Conservation (phyloP, 2,329 filamentous ascomycete species). For the Penicillium sp. region DNA sequence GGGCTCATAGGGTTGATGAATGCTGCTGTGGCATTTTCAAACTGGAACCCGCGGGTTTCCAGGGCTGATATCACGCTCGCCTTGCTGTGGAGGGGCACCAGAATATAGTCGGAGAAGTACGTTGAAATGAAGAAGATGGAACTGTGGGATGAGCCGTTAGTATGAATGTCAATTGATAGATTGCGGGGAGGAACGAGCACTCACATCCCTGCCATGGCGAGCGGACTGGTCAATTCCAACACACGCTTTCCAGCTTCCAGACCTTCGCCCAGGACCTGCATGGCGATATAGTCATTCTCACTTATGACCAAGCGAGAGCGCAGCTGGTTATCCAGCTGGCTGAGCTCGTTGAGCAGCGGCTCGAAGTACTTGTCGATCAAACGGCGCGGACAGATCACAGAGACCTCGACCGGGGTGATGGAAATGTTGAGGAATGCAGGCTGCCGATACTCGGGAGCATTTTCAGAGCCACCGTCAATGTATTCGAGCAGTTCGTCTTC, state of each 20-base stretch:
- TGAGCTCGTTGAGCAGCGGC: constrained; percentile 65
- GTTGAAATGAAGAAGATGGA: constrained; percentile 98
- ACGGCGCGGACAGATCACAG: constrained; percentile 77
- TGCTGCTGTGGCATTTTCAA: constrained; percentile 66
- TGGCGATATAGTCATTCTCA: constrained; percentile 77
- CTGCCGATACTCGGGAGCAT: constrained; percentile 46
- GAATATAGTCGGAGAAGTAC: constrained; percentile 95
- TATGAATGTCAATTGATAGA: background rate
- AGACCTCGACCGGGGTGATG: constrained; percentile 88
- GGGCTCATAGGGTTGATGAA: constrained; percentile 56
- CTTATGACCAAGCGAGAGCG: constrained; percentile 67
- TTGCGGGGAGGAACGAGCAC: constrained; percentile 22
- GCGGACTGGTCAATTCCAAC: constrained; percentile 82
- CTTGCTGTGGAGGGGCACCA: constrained; percentile 75
- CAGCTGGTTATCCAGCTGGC: constrained; percentile 38
- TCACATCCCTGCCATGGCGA: constrained; percentile 84
- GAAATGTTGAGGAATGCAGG: constrained; percentile 91
- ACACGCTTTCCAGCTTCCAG: constrained; percentile 89
- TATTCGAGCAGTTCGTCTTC: constrained; percentile 33
- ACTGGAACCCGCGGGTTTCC: constrained; percentile 75
- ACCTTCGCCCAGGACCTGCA: constrained; percentile 85
- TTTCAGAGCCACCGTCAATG: constrained; percentile 27
- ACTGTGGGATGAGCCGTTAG: constrained; percentile 36
- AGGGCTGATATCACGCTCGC: constrained; percentile 73
- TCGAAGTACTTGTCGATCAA: constrained; percentile 73